Evolutionary conservation across 176 grass and related monocot genomes (phyloP).

Genomic region (Triticum monococcum): DNA sequence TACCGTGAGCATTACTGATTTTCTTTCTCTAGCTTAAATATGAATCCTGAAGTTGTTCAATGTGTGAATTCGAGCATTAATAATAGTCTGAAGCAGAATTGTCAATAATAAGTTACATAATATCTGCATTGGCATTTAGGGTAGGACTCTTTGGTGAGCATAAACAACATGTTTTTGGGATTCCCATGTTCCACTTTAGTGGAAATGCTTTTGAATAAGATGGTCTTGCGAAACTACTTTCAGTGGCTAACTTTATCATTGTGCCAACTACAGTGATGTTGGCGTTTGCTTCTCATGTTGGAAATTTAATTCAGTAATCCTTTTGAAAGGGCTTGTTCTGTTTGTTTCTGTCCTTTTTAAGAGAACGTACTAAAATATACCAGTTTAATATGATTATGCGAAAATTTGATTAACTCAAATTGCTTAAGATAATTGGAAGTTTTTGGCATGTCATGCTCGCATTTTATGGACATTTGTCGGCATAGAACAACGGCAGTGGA

Average conservation of each 20-base stretch:
- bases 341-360: neutral
- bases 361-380: neutral
- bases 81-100: slow-evolving; percentile 1
- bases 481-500: neutral
- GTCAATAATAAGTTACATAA: neutral
- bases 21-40: neutral
- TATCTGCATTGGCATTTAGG: neutral
- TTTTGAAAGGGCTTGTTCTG: neutral
- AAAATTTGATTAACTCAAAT: neutral
- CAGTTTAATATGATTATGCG: neutral
- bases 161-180: neutral
- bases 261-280: neutral
- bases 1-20: neutral
- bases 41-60: neutral
- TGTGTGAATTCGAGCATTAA: neutral
- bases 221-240: neutral
- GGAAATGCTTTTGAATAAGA: neutral
- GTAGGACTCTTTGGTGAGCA: neutral
- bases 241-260: neutral
- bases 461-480: neutral
- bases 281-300: neutral
- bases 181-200: neutral
- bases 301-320: neutral
- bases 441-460: neutral
- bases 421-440: neutral